Percentiles rank a stretch among this genome's conserved stretches.
Conservation (phyloP, 352 stramenopile genomes). For the Pythium pectinolyticum region DNA sequence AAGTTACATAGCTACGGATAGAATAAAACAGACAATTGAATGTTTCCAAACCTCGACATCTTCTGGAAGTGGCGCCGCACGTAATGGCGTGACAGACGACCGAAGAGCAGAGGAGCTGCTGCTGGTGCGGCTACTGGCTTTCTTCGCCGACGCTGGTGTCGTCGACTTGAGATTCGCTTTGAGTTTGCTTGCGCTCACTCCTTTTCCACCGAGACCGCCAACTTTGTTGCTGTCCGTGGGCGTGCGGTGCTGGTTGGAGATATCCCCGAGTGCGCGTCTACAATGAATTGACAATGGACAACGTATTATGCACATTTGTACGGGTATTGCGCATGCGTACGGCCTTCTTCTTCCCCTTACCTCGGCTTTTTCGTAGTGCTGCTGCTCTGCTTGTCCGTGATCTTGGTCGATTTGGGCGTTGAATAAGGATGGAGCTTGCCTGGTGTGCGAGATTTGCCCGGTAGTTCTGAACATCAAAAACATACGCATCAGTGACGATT, state of each 20-base stretch:
- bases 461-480: conserved; percentile 12
- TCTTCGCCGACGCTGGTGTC: conserved; percentile 20
- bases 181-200: neutral
- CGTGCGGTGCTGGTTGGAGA: conserved; percentile 73
- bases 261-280: conserved; percentile 70
- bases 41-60: conserved; percentile 43
- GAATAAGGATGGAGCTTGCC: conserved; percentile 32
- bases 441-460: conserved; percentile 14
- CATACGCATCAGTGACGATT: neutral
- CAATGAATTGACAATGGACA: no score
- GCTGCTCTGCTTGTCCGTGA: conserved; percentile 17
- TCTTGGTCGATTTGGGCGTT: conserved; percentile 37
- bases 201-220: conserved; percentile 15
- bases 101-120: conserved; percentile 4
- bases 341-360: conserved; percentile 29
- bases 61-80: conserved; percentile 15
- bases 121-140: no score
- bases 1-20: neutral
- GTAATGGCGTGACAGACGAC: conserved; percentile 19
- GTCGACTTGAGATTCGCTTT: conserved; percentile 14
- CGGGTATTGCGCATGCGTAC: no score
- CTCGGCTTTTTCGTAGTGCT: conserved; percentile 46
- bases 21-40: neutral
- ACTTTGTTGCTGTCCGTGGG: conserved; percentile 17
- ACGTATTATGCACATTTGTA: no score